Evolutionary conservation across 176 grass and related monocot species (phyloP), one percentile per base, ranked within the genome.

Genomic region (Cenchrus americanus): DNA sequence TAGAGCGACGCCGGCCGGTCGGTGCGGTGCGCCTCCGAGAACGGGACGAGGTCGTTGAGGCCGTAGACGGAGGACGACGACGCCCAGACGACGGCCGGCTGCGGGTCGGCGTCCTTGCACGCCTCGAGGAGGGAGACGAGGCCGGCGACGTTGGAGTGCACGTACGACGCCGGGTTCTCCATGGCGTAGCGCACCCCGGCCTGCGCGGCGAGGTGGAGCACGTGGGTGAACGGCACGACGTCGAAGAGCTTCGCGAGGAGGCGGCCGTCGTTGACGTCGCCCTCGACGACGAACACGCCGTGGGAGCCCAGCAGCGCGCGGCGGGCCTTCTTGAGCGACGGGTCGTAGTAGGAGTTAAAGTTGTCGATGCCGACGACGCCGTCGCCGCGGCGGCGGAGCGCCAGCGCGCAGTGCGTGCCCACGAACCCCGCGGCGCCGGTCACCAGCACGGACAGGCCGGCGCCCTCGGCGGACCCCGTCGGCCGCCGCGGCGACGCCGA

Each of bases 201-300:
- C 92, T 94, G 89, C 60, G 92, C 89, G 9, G 92, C 92, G n/a
- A 94, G 92, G 88, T 94, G 92, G 75, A 94, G 87, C 18, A 94
- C 89, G 79, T 94, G 89, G 0, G 89, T 89, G 92, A 94, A 94
- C 0, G 89, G 89, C 30, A 87, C 89, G 15, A 83, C 84, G 86
- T 86, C 92, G 86, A 94, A 91, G 55, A 94, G 86, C 84, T 89
- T 91, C 12, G 86, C 81, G 0, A 94, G 89, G 14, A 91, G 86
- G 61, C 77, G 83, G 43, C 86, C 89, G 75, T 94, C 92, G 84
- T 87, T 89, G 86, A 94, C 55, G 83, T 94, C 92, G 61, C 89
- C 92, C 52, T 94, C 84, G 8, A 91, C 89, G 21, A 91, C 84
- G 65, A 91, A 89, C 19, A 94, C 86, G 41, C 89, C 89, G 62